A percentile compares a stretch with the other conserved stretches of the same genome.
Evolutionary conservation across 106 monocot species (phyloP).

Genomic region (Ottelia alismoides): DNA sequence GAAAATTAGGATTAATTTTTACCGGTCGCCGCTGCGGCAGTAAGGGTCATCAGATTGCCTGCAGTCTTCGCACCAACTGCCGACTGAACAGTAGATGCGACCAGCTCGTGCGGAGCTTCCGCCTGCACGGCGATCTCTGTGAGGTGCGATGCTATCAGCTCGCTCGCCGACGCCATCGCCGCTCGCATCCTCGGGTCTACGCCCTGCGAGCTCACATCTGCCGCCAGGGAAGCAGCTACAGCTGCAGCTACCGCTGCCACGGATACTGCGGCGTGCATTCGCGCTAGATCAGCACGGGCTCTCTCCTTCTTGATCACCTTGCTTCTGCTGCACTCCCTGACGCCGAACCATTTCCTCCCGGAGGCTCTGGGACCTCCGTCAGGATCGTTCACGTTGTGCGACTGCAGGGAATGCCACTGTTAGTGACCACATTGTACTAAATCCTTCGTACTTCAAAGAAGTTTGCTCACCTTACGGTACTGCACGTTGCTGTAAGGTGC

Average conservation of each 20-base stretch:
- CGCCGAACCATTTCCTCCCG: conserved; percentile 31
- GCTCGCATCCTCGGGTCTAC: conserved; percentile 31
- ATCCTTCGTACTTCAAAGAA: not conserved
- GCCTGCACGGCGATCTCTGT: conserved; percentile 64
- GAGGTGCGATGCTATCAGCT: conserved; percentile 78
- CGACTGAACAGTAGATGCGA: conserved; percentile 37
- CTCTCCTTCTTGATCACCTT: conserved; percentile 45
- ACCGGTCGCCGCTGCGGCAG: conserved; percentile 93
- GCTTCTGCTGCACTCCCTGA: conserved; percentile 13
- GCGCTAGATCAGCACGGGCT: conserved; percentile 44
- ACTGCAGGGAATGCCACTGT: not conserved
- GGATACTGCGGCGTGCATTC: conserved; percentile 53
- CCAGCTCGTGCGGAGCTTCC: conserved; percentile 34
- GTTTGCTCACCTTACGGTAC: conserved; percentile 6
- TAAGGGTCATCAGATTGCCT: conserved; percentile 83
- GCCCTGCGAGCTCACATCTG: conserved; percentile 17
- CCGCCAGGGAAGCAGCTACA: conserved; percentile 22
- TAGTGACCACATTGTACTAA: too few relatives aligned
- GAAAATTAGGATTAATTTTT: too few relatives aligned
- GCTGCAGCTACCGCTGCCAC: conserved; percentile 83
- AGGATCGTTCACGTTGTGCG: not conserved
- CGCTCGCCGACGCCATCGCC: conserved; percentile 59
- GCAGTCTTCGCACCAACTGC: conserved; percentile 46
- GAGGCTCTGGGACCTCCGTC: too few relatives aligned
- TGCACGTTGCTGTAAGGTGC: too few relatives aligned